phyloP scores from a whole-genome alignment of 1,284 basidiomycete genomes.

The Lentinula novae-zelandiae region DNA sequence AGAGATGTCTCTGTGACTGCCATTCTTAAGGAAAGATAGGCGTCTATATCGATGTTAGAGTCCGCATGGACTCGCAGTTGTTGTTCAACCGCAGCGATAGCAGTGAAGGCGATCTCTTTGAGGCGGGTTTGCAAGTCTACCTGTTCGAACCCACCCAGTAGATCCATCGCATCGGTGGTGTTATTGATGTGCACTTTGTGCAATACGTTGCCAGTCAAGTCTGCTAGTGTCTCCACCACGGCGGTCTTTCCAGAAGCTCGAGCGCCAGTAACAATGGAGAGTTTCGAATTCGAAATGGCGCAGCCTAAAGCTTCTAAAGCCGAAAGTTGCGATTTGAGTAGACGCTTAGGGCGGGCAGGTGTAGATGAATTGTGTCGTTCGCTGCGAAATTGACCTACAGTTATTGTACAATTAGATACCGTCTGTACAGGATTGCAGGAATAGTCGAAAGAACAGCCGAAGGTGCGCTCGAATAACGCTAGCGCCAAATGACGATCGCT shows the following conservation, averaged over 20 bases:
- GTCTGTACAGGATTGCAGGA: slow-evolving; percentile 44
- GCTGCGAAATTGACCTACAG: slow-evolving; percentile 68
- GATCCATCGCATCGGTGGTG: slow-evolving; percentile 91
- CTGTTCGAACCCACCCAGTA: slow-evolving; percentile 96
- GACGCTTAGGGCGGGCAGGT: slow-evolving; percentile 36
- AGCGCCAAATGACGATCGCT: slow-evolving; percentile 65
- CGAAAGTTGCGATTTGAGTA: slow-evolving; percentile 66
- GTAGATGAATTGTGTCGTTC: slow-evolving; percentile 42
- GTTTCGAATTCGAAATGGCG: slow-evolving; percentile 80
- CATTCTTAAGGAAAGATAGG: background rate
- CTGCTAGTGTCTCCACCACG: slow-evolving; percentile 71
- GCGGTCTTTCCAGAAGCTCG: slow-evolving; percentile 80
- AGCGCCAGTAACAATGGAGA: slow-evolving; percentile 83
- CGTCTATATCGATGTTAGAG: background rate
- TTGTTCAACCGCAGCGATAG: slow-evolving; percentile 36
- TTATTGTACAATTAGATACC: slow-evolving; percentile 51
- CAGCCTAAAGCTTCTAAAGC: slow-evolving; percentile 76
- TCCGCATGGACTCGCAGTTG: slow-evolving; percentile 27
- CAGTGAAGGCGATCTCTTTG: slow-evolving; percentile 34
- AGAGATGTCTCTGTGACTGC: background rate
- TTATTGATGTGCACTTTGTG: slow-evolving; percentile 81
- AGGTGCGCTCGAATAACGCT: slow-evolving; percentile 61
- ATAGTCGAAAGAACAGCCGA: slow-evolving; percentile 36
- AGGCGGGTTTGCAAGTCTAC: slow-evolving; percentile 50
- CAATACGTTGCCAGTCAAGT: slow-evolving; percentile 65